Base-by-base conservation (phyloP, 1,284 basidiomycete species). In the Apiotrichum akiyoshidainum region DNA sequence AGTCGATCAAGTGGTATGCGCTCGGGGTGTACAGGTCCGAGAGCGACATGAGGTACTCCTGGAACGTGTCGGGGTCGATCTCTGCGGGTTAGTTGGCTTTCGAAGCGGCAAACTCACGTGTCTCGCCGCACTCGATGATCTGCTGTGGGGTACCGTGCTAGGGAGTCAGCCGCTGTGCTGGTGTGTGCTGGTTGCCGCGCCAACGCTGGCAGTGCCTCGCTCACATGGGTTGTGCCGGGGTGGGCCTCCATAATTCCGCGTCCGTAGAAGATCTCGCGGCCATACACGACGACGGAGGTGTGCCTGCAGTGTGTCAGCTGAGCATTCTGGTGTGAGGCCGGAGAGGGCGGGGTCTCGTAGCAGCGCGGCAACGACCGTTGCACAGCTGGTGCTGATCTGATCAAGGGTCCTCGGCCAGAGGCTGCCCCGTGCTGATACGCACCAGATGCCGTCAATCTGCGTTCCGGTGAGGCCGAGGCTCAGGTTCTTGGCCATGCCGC, bases 371-470 rank as follows among this genome's bases (percentile, higher is more conserved):
- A n/a, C n/a, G n/a, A n/a, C n/a, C n/a, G n/a, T n/a, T n/a, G n/a
- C n/a, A n/a, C n/a, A n/a, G n/a, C n/a, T n/a, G n/a, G n/a, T n/a
- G 9, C 41, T 9, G n/a, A 42, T 9, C 26, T 31, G 26, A 31
- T 31, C 14, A 41, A 50, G 26, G 22, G 21, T 26, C 46, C 17
- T 17, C 40, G 3, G 40, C 16, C n/a, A 4, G 37, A 39, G 37
- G 37, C 37, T 39, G 37, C 37, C 37, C 11, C 37, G 10, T 31
- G 26, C 22, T 33, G 35, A 2, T 2, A 78, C 84, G 62, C 57
- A 90, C 90, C 90, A 94, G 55, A 93, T 86, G 0, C 91, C 91
- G 64, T 93, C 89, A 56, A 93, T 89, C 73, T 92, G 90, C 54
- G 84, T 85, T 3, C 92, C 92, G 0, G 87, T 89, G 52, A 95